A percentile compares a stretch with the other conserved stretches of the same genome.
Conservation (phyloP, 2,329 filamentous ascomycete species). For the Ustilaginoidea virens region DNA sequence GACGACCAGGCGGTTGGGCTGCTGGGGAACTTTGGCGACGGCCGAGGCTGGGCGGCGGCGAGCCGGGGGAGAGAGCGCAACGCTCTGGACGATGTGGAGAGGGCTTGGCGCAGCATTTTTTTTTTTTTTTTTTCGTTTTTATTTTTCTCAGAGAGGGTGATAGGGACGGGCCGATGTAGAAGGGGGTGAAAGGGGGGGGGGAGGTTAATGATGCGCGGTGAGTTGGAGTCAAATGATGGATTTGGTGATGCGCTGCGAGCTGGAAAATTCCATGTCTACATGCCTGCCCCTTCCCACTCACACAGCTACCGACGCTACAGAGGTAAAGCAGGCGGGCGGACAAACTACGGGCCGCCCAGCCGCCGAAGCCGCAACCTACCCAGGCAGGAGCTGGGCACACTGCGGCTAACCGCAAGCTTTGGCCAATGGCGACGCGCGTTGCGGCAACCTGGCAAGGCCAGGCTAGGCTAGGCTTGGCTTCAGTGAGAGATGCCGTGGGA, state of each 20-base stretch:
- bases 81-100: conserved; percentile 27
- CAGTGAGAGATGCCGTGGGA: no score
- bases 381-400: neutral
- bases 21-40: conserved; percentile 22
- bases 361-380: no score
- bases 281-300: no score
- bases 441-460: conserved; percentile 17
- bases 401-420: neutral
- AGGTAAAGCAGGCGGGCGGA: conserved; percentile 9
- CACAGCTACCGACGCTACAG: no score
- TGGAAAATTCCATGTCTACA: conserved; percentile 16
- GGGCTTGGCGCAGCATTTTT: conserved; percentile 33
- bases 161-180: conserved; percentile 9
- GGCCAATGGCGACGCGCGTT: conserved; percentile 10
- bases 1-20: conserved; percentile 20
- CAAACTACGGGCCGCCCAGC: conserved; percentile 16
- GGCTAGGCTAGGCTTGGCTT: no score
- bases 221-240: no score
- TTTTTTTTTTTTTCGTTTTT: no score
- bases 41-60: conserved; percentile 18
- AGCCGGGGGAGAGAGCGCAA: conserved; percentile 25
- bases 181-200: conserved; percentile 4
- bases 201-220: no score
- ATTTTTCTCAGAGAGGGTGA: no score
- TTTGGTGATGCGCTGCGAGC: no score